Evolutionary conservation across 2,329 filamentous ascomycete genomes (phyloP), one percentile per base, ranked within the genome.

Genomic region (Penicillium sp.): DNA sequence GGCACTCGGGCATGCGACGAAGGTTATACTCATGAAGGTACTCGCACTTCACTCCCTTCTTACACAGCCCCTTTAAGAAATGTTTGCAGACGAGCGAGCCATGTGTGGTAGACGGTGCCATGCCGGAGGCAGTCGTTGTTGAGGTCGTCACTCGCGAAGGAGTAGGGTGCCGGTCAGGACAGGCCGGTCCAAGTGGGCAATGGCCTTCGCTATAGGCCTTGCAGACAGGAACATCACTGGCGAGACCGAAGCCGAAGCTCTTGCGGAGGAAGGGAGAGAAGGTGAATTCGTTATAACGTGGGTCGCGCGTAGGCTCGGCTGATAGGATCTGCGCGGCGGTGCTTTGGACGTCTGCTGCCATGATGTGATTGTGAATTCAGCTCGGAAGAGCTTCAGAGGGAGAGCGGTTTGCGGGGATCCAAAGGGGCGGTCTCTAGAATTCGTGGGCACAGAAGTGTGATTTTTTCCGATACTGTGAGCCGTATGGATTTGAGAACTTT

Each of bases 1-100:
- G 96, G 77, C 94, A 99, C 77, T 97, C 94, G 57, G 94, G 92
- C 91, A 97, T 97, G 74, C 94, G 92, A 58, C 94, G 87, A 62
- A 99, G 83, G 76, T 99, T 97, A 80, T 97, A 99, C 76, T 97
- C 94, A 80, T 99, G 94, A 42, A 97, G 80, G 67, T 97, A 99
- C 78, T 99, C 94, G 85, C 94, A 99, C 62, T 86, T 85, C 68
- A 97, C 88, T 65, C 93, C 94, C 76, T 97, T 97, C 71, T 99
- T 99, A 81, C 94, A 99, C 17, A 99, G 84, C 0, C 92, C 93
- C 59, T 95, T 90, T 67, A 97, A 86, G 87, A 94, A 97, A 80
- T 97, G 94, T 78, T 99, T 99, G 85, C 94, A 99, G 55, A 99
- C 93, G 13, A 97, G 85, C 44, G 78, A 83, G 24, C 72, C 71